Conservation (phyloP, 495 filamentous ascomycete species). For the Penicillium riverlandense region DNA sequence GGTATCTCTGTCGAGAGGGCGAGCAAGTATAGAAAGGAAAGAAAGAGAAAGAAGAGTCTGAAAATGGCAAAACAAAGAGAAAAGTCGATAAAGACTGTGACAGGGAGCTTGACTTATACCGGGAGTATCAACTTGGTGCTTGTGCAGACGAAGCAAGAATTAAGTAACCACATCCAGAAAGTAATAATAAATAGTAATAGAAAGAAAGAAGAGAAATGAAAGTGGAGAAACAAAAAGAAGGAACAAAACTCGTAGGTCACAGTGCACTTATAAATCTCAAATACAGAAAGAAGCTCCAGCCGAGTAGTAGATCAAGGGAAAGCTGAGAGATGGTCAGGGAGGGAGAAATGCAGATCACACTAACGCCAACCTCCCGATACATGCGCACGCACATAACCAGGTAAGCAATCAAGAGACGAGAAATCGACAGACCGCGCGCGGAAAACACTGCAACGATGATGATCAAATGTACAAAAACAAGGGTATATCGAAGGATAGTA, state of each 20-base stretch:
- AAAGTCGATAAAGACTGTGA: conserved; percentile 4
- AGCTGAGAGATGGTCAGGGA: no score
- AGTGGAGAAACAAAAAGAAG: conserved; percentile 20
- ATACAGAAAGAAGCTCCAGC: conserved; percentile 17
- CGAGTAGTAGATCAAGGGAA: background rate
- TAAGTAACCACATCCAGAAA: conserved; percentile 28
- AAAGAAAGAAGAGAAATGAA: conserved; percentile 23
- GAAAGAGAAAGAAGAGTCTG: background rate
- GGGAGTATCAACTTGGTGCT: conserved; percentile 4
- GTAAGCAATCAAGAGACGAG: conserved; percentile 17
- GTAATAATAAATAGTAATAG: conserved; percentile 27
- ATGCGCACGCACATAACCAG: conserved; percentile 23
- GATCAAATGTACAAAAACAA: conserved; percentile 40
- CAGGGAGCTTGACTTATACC: conserved; percentile 5
- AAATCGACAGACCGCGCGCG: background rate
- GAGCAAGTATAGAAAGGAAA: conserved; percentile 9
- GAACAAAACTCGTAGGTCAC: conserved; percentile 28
- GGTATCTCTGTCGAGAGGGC: background rate
- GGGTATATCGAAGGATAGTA: conserved; percentile 36
- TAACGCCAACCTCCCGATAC: conserved; percentile 36
- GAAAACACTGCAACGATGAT: conserved; percentile 10
- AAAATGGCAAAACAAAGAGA: conserved; percentile 1
- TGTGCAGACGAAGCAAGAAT: conserved; percentile 11
- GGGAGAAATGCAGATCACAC: conserved; percentile 15
- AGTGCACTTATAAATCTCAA: conserved; percentile 25